These are phyloP conservation scores for Arthrinium puccinioides DNA, from an alignment of 2,329 filamentous ascomycete species.

Conservation along the genomic window DNA sequence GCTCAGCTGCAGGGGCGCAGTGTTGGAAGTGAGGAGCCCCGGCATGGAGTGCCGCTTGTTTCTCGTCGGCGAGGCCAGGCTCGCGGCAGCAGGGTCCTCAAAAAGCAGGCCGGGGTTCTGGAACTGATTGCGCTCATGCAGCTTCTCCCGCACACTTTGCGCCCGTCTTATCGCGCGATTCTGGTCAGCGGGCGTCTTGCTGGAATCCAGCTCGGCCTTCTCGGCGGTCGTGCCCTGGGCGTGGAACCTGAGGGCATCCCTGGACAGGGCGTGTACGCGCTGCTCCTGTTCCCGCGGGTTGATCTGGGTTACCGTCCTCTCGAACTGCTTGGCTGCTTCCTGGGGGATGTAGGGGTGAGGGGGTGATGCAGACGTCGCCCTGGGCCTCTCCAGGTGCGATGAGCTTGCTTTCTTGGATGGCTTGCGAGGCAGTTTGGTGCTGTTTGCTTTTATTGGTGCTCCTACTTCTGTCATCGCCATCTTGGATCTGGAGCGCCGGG, in stretches of 20 bases:
- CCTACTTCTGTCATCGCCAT: too few species aligned
- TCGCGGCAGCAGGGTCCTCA: constrained; percentile 27
- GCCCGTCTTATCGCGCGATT: constrained; percentile 27
- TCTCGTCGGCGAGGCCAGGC: constrained; percentile 13
- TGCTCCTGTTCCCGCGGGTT: constrained; percentile 25
- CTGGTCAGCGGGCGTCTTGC: constrained; percentile 26
- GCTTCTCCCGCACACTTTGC: constrained; percentile 30
- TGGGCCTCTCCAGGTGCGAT: too few species aligned
- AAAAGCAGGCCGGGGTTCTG: constrained; percentile 27
- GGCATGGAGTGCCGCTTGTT: constrained; percentile 1
- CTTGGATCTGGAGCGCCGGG: too few species aligned
- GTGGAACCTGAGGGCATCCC: constrained; percentile 33
- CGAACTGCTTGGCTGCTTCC: constrained; percentile 48
- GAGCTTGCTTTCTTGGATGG: too few species aligned
- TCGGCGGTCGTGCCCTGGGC: constrained; percentile 21
- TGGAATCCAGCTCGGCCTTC: constrained; percentile 16
- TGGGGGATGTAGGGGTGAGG: constrained; percentile 48
- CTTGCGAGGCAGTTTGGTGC: too few species aligned
- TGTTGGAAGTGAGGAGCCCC: constrained; percentile 6
- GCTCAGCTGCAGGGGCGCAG: too few species aligned
- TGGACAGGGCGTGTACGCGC: constrained; percentile 34
- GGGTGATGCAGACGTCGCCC: too few species aligned
- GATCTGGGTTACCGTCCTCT: constrained; percentile 40
- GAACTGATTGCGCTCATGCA: constrained; percentile 35
- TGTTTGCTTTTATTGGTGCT: too few species aligned